phyloP scores from a whole-genome alignment of 2,329 filamentous ascomycete species.

The Chlorencoelia australis region DNA sequence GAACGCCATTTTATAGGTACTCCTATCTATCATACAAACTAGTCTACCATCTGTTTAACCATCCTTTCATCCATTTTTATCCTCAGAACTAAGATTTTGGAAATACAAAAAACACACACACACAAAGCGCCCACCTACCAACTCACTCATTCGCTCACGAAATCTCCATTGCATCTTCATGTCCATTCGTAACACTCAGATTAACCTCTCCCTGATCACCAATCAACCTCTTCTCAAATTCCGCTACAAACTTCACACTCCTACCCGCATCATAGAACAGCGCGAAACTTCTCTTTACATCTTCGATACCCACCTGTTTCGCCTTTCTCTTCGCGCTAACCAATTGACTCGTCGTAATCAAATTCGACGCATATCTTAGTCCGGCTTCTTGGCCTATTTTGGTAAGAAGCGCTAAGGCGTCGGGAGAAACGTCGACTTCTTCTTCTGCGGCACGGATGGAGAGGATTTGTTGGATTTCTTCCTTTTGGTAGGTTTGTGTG shows the following conservation, averaged over 20 bases:
- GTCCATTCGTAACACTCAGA: constrained; percentile 46
- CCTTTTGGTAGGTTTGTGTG: constrained; percentile 71
- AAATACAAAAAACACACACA: too few species aligned
- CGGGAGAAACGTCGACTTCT: constrained; percentile 82
- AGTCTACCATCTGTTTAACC: too few species aligned
- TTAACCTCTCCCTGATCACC: constrained; percentile 75
- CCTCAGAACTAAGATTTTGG: too few species aligned
- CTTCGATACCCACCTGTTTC: constrained; percentile 73
- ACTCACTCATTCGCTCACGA: constrained; percentile 14
- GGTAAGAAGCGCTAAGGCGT: constrained; percentile 84
- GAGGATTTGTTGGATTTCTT: constrained; percentile 88
- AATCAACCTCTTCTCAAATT: constrained; percentile 89
- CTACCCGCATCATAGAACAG: constrained; percentile 86
- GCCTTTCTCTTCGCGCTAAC: constrained; percentile 76
- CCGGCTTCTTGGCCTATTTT: constrained; percentile 93
- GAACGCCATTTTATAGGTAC: too few species aligned
- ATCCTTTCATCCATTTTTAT: too few species aligned
- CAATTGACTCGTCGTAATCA: constrained; percentile 89
- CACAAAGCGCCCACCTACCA: constrained; percentile 7
- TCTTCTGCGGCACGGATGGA: constrained; percentile 91
- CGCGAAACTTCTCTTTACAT: constrained; percentile 87
- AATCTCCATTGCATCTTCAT: constrained; percentile 59
- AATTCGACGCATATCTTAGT: constrained; percentile 90
- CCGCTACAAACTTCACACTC: constrained; percentile 81
- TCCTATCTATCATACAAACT: too few species aligned